Percentiles rank a stretch among this genome's conserved stretches.
These are phyloP conservation scores for Monosporozyma servazzii DNA, from an alignment of 805 yeast species.

Conservation along the genomic window DNA sequence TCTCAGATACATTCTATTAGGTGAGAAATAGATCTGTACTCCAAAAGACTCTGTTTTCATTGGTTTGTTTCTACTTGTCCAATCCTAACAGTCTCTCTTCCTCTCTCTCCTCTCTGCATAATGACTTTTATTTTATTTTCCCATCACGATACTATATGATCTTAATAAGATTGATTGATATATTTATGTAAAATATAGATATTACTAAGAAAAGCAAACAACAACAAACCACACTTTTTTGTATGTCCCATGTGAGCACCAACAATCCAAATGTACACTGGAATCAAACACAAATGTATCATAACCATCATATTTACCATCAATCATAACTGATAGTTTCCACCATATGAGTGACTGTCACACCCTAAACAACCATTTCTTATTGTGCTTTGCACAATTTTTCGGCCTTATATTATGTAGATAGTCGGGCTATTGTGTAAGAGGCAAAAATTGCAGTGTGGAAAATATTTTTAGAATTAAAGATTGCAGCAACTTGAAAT, in stretches of 20 bases:
- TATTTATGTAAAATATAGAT: not conserved
- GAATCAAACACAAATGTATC: no score
- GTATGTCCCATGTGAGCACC: not conserved
- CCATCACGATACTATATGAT: not conserved
- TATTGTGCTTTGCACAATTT: no score
- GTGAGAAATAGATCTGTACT: constrained; percentile 30
- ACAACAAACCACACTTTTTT: not conserved
- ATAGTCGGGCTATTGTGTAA: not conserved
- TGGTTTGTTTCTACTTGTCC: not conserved
- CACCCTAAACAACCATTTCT: no score
- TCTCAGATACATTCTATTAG: constrained; percentile 67
- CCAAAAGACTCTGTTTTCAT: not conserved
- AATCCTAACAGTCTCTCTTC: no score
- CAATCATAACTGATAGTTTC: no score
- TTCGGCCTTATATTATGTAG: no score
- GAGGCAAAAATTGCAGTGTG: not conserved
- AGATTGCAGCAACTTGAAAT: not conserved
- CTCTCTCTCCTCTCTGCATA: not conserved
- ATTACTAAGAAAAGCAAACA: not conserved
- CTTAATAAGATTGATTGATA: not conserved
- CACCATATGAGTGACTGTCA: no score
- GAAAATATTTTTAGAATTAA: not conserved
- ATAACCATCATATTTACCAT: no score
- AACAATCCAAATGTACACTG: no score
- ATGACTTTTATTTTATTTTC: not conserved